Evolutionary conservation across 306 rosid genomes (phyloP).

Genomic region (Morella rubra): DNA sequence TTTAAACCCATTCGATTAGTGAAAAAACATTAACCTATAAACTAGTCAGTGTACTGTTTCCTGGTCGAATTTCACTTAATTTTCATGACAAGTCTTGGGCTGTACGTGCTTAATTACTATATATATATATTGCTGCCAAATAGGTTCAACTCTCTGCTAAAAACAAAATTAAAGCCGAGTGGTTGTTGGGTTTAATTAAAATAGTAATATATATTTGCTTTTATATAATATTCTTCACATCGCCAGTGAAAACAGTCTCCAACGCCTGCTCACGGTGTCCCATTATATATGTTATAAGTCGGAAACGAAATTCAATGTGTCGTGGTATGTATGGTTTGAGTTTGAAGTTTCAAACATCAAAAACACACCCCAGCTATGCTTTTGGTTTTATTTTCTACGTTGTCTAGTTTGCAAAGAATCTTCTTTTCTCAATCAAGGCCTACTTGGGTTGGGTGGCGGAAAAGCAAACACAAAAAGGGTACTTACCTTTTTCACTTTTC

Average conservation of each 20-base stretch:
- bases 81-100: background rate
- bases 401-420: slow-evolving; percentile 38
- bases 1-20: too few species aligned
- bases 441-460: slow-evolving; percentile 25
- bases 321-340: slow-evolving; percentile 28
- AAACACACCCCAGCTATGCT: slow-evolving; percentile 10
- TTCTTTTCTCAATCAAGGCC: slow-evolving; percentile 33
- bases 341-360: slow-evolving; percentile 9
- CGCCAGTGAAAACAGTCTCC: slow-evolving; percentile 14
- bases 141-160: background rate
- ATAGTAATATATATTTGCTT: background rate
- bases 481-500: background rate
- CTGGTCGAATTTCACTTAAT: too few species aligned
- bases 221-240: background rate
- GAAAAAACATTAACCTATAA: too few species aligned
- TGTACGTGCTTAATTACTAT: background rate
- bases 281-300: slow-evolving; percentile 1
- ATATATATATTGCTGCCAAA: background rate
- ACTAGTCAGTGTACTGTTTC: too few species aligned
- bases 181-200: slow-evolving; percentile 8
- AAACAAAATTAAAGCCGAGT: slow-evolving; percentile 6
- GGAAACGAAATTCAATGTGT: slow-evolving; percentile 18
- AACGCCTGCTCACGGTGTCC: slow-evolving; percentile 27
- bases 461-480: too few species aligned
- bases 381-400: slow-evolving; percentile 35